Percentiles rank a stretch among this genome's conserved stretches.
Evolutionary conservation across 176 grass and related monocot genomes (phyloP).

Genomic region (Ensete ventricosum): DNA sequence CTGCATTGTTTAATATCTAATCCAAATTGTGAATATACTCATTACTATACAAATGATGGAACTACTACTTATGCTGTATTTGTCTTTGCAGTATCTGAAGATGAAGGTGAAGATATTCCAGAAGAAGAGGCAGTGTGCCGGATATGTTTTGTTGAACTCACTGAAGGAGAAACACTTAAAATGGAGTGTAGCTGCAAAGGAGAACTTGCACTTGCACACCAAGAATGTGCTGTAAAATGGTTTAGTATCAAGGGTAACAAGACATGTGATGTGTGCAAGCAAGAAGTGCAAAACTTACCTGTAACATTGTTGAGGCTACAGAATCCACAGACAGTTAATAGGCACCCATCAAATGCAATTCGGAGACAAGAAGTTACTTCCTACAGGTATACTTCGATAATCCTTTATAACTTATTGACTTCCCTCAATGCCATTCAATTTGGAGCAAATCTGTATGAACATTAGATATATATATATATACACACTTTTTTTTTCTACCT

Average conservation of each 20-base stretch:
- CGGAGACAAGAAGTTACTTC: slow-evolving; percentile 46
- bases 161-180: slow-evolving; percentile 98
- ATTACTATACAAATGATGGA: background rate
- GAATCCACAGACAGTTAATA: slow-evolving; percentile 45
- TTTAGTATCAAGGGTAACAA: slow-evolving; percentile 99
- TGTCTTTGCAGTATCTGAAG: slow-evolving; percentile 34
- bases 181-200: slow-evolving; percentile 99
- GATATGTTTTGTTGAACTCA: slow-evolving; percentile 88
- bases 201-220: slow-evolving; percentile 91
- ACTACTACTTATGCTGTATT: background rate
- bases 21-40: background rate
- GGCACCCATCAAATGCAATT: slow-evolving; percentile 40
- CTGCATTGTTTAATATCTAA: background rate
- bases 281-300: slow-evolving; percentile 84
- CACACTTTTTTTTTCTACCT: too few relatives aligned
- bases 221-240: slow-evolving; percentile 99
- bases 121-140: slow-evolving; percentile 98
- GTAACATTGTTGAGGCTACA: slow-evolving; percentile 92
- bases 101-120: slow-evolving; percentile 90
- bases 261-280: slow-evolving; percentile 87
- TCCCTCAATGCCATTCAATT: background rate
- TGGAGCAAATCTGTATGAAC: background rate
- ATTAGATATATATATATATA: too few relatives aligned
- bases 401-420: background rate
- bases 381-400: slow-evolving; percentile 47